Percentiles rank a stretch among this genome's conserved stretches.
These are phyloP conservation scores for Hymenoscyphus fructigenus DNA, from an alignment of 2,329 filamentous ascomycete genomes.

Conservation along the genomic window DNA sequence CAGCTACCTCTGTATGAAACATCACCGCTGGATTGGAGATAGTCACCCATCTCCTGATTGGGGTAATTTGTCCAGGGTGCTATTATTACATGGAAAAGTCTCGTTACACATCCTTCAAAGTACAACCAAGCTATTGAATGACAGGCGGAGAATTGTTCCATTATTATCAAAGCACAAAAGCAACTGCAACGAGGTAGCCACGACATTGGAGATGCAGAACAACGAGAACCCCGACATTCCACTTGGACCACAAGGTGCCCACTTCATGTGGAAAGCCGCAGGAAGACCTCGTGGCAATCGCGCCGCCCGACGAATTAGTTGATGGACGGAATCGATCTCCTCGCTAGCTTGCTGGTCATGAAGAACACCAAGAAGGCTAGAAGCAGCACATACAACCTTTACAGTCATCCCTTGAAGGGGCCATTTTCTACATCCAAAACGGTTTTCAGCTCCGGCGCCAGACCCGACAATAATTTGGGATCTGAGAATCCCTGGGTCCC, in stretches of 20 bases:
- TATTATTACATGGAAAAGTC: background rate
- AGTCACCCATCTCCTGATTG: background rate
- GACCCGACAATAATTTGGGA: constrained; percentile 6
- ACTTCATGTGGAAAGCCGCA: constrained; percentile 25
- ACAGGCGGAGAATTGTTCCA: constrained; percentile 21
- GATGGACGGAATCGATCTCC: background rate
- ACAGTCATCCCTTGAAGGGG: background rate
- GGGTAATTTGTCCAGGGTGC: background rate
- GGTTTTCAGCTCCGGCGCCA: constrained; percentile 6
- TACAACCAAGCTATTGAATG: constrained; percentile 18
- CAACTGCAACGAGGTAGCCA: constrained; percentile 16
- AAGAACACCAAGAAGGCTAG: constrained; percentile 2
- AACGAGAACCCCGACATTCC: constrained; percentile 7
- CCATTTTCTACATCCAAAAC: background rate
- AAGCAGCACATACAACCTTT: background rate
- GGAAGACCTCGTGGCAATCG: constrained; percentile 26
- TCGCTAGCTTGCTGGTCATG: constrained; percentile 3
- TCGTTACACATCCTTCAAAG: constrained; percentile 11
- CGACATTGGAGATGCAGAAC: constrained; percentile 6
- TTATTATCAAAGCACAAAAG: constrained; percentile 8
- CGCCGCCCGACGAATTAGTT: constrained; percentile 7
- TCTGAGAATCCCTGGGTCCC: background rate
- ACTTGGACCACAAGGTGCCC: constrained; percentile 11
- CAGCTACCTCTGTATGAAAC: background rate
- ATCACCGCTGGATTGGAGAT: background rate